A percentile compares a stretch with the other conserved stretches of the same genome.
Evolutionary conservation across 306 rosid genomes (phyloP).

Genomic region (Quillaja saponaria): DNA sequence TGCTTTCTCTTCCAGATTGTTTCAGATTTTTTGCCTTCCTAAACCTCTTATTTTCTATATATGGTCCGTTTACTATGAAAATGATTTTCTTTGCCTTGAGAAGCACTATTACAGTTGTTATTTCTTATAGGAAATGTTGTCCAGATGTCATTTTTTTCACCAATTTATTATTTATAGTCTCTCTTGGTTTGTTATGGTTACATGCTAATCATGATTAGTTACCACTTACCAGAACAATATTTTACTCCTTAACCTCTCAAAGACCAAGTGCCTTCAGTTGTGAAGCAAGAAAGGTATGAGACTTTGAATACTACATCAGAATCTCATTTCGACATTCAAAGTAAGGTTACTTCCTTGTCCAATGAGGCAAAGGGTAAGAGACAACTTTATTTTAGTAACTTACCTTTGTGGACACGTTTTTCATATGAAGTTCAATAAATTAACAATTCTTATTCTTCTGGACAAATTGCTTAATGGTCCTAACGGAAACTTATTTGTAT

Average conservation of each 20-base stretch:
- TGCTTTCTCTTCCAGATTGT: conserved; percentile 12
- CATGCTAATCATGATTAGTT: conserved; percentile 25
- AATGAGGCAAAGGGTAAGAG: conserved; percentile 52
- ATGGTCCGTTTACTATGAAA: background rate
- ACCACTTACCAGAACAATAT: conserved; percentile 6
- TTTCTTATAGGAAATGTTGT: conserved; percentile 24
- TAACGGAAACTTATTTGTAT: conserved; percentile 1
- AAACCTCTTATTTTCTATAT: background rate
- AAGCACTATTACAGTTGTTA: background rate
- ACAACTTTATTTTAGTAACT: background rate
- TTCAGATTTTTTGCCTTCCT: conserved; percentile 13
- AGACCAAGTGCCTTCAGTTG: conserved; percentile 50
- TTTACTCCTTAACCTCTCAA: conserved; percentile 56
- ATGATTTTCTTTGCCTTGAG: background rate
- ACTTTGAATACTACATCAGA: conserved; percentile 42
- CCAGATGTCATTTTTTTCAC: conserved; percentile 11
- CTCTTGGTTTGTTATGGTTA: conserved; percentile 22
- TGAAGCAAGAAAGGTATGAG: conserved; percentile 55
- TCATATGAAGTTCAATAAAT: background rate
- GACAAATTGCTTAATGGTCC: conserved; percentile 11
- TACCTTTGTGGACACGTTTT: background rate
- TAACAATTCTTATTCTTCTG: background rate
- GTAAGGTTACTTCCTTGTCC: conserved; percentile 34
- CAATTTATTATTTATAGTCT: conserved; percentile 24
- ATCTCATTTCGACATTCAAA: conserved; percentile 43